Evolutionary conservation across 83 land plant species (phyloP).

Genomic region (Diphasiastrum complanatum): DNA sequence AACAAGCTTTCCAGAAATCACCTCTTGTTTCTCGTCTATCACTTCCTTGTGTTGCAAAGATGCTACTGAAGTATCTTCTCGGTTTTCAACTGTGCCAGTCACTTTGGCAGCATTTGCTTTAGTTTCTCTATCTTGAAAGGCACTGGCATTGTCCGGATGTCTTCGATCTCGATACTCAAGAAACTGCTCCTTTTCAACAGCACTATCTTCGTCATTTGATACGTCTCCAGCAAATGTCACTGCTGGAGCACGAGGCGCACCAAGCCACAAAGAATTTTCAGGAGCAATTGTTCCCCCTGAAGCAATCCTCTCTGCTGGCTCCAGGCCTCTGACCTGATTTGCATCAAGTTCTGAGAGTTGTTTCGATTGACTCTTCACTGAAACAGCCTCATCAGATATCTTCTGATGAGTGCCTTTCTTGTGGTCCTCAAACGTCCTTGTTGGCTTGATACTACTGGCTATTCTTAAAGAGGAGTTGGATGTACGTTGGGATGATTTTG

Average conservation of each 20-base stretch:
- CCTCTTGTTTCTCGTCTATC: constrained; percentile 7
- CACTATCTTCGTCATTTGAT: neutral
- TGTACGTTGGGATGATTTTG: constrained; percentile 14
- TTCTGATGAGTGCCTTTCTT: no score
- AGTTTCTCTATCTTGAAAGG: constrained; percentile 9
- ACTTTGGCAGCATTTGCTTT: constrained; percentile 15
- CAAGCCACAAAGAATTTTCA: constrained; percentile 20
- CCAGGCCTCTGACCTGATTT: neutral
- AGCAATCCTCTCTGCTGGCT: neutral
- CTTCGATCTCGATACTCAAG: constrained; percentile 12
- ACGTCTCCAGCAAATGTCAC: no score
- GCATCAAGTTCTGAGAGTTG: no score
- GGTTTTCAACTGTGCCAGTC: neutral
- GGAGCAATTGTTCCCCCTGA: neutral
- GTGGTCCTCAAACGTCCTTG: no score
- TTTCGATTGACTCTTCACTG: no score
- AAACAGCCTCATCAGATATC: no score
- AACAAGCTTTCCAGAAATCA: constrained; percentile 22
- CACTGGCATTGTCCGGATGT: no score
- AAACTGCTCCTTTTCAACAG: constrained; percentile 14
- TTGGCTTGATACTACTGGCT: constrained; percentile 6
- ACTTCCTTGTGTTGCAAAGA: constrained; percentile 5
- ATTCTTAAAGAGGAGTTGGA: neutral
- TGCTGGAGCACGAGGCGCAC: constrained; percentile 18
- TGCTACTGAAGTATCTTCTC: no score